Evolutionary conservation across 768 basidiomycete genomes (phyloP).

Genomic region (Boletellus ananas): DNA sequence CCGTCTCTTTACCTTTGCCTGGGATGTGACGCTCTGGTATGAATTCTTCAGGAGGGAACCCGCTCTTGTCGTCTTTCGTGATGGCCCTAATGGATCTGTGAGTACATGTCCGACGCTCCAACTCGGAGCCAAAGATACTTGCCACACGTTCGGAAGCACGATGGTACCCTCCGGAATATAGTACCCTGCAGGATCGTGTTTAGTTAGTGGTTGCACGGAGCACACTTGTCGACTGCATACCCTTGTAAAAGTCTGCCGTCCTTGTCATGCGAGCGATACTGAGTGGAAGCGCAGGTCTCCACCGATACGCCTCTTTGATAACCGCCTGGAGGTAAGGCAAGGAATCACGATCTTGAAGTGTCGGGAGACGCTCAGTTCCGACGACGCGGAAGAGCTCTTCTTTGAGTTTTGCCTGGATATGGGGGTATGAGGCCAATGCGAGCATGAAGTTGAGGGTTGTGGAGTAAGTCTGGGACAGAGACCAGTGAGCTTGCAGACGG

Average conservation of each 20-base stretch:
- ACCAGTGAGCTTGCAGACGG: not conserved
- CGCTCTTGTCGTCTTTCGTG: conserved; percentile 14
- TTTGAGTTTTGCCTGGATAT: conserved; percentile 50
- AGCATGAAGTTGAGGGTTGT: conserved; percentile 18
- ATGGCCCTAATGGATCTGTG: conserved; percentile 9
- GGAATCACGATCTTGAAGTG: conserved; percentile 23
- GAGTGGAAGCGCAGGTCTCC: conserved; percentile 10
- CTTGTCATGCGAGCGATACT: conserved; percentile 12
- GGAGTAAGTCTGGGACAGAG: conserved; percentile 11
- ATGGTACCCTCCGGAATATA: conserved; percentile 12
- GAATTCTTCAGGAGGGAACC: conserved; percentile 14
- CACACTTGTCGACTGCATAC: not conserved
- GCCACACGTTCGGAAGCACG: conserved; percentile 16
- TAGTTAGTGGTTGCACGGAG: not conserved
- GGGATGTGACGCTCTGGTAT: conserved; percentile 12
- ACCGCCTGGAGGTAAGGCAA: conserved; percentile 52
- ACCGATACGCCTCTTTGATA: conserved; percentile 28
- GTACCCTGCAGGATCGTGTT: not conserved
- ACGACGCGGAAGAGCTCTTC: conserved; percentile 50
- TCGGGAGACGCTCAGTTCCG: conserved; percentile 45
- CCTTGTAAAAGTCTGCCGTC: conserved; percentile 9
- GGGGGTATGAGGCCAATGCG: conserved; percentile 25
- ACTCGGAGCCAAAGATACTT: not conserved
- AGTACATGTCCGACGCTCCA: not conserved
- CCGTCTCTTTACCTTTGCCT: conserved; percentile 4